These are phyloP conservation scores for Hortiboletus campestris DNA, from an alignment of 768 basidiomycete genomes.

Conservation along the genomic window DNA sequence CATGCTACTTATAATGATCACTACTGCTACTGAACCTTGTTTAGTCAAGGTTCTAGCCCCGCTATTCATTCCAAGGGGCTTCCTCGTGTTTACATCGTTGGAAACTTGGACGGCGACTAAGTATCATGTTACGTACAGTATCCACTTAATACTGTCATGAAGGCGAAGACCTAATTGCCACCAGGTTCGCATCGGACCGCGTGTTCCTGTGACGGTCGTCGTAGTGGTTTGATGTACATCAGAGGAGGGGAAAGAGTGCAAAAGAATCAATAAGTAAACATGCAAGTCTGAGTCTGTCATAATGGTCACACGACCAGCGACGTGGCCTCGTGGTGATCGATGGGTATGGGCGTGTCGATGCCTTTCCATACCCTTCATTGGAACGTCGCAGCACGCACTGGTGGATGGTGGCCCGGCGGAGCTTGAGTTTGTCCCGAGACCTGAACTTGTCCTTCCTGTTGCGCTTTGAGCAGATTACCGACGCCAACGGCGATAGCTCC, in stretches of 20 bases:
- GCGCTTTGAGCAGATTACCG: slow-evolving; percentile 54
- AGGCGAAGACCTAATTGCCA: slow-evolving; percentile 10
- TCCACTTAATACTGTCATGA: slow-evolving; percentile 6
- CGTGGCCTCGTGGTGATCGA: slow-evolving; percentile 7
- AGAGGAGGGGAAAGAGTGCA: slow-evolving; percentile 3
- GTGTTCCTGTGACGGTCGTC: slow-evolving; percentile 7
- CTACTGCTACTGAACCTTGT: slow-evolving; percentile 21
- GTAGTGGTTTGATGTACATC: slow-evolving; percentile 10
- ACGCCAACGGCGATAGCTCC: slow-evolving; percentile 78
- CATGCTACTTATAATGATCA: slow-evolving; percentile 11
- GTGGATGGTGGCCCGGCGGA: slow-evolving; percentile 23
- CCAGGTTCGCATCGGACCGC: slow-evolving; percentile 9
- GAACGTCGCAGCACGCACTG: slow-evolving; percentile 32
- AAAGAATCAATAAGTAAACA: slow-evolving; percentile 21
- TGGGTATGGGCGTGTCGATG: background rate
- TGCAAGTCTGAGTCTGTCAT: slow-evolving; percentile 15
- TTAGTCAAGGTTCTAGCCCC: slow-evolving; percentile 25
- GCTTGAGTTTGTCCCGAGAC: slow-evolving; percentile 21
- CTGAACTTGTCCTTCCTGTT: slow-evolving; percentile 40
- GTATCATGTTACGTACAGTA: slow-evolving; percentile 20
- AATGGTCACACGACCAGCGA: slow-evolving; percentile 23
- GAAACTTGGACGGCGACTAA: slow-evolving; percentile 17
- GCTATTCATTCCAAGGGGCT: slow-evolving; percentile 16
- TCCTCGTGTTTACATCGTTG: slow-evolving; percentile 30
- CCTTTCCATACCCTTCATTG: slow-evolving; percentile 11